These are phyloP conservation scores for Eleusine coracana DNA, from an alignment of 176 grass and related monocot genomes.

Conservation along the genomic window DNA sequence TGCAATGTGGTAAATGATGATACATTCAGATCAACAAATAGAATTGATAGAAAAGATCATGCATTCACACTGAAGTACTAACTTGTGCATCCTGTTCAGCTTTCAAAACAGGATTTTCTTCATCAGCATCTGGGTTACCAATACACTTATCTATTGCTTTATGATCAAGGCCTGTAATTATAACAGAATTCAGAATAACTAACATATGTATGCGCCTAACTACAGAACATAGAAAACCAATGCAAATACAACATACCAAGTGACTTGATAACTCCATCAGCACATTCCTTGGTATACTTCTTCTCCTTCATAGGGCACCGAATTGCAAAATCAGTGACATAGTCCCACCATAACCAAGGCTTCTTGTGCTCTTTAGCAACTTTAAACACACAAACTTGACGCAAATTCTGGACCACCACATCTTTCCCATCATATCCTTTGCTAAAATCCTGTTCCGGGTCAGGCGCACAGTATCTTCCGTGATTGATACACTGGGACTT, in stretches of 20 bases:
- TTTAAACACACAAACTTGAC: constrained; percentile 74
- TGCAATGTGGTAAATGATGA: constrained; percentile 5
- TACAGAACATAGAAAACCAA: background rate
- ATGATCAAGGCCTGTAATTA: constrained; percentile 64
- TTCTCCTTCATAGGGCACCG: constrained; percentile 89
- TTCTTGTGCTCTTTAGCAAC: constrained; percentile 77
- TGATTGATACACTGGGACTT: constrained; percentile 83
- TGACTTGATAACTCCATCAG: constrained; percentile 80
- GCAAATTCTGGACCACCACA: constrained; percentile 87
- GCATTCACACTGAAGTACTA: background rate
- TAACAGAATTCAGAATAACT: constrained; percentile 17
- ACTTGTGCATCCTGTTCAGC: constrained; percentile 94
- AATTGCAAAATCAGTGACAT: constrained; percentile 86
- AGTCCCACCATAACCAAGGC: constrained; percentile 94
- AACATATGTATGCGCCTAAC: background rate
- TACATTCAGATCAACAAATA: constrained; percentile 24
- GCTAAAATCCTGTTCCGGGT: constrained; percentile 92
- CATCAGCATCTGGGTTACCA: constrained; percentile 79
- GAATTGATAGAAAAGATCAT: constrained; percentile 22
- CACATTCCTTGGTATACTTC: constrained; percentile 90
- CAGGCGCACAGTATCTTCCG: constrained; percentile 77
- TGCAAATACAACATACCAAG: constrained; percentile 60
- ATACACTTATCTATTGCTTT: constrained; percentile 87
- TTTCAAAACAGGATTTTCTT: constrained; percentile 87
- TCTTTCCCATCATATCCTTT: constrained; percentile 96